Percentiles rank a stretch among this genome's conserved stretches.
phyloP scores from a whole-genome alignment of 2,329 filamentous ascomycete genomes.

The Penicillium paneum region DNA sequence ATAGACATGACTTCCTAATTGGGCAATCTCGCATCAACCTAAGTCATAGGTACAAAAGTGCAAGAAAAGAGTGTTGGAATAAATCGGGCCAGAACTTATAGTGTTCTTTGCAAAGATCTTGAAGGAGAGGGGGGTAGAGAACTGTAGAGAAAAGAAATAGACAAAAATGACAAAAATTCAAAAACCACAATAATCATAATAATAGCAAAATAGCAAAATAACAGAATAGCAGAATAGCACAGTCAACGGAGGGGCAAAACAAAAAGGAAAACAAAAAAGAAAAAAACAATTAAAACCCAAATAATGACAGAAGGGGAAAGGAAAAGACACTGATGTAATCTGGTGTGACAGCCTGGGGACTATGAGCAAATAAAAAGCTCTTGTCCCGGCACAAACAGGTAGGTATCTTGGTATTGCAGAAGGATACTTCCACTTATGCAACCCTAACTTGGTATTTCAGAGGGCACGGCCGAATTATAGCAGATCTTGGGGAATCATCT shows the following conservation, averaged over 20 bases:
- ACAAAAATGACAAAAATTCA: neutral
- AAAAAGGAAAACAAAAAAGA: slow-evolving; percentile 1
- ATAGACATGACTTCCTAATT: slow-evolving; percentile 17
- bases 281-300: neutral
- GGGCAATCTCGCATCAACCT: slow-evolving; percentile 9
- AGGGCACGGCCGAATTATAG: neutral
- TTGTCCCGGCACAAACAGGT: slow-evolving; percentile 5
- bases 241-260: slow-evolving; percentile 2
- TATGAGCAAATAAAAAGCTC: slow-evolving; percentile 10
- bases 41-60: neutral
- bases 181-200: neutral
- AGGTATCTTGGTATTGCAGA: slow-evolving; percentile 20
- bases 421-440: slow-evolving; percentile 12
- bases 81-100: slow-evolving; percentile 4
- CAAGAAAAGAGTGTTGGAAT: neutral
- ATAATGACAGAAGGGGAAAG: slow-evolving; percentile 8
- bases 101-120: neutral
- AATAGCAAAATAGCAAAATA: slow-evolving; percentile 1
- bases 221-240: slow-evolving; percentile 4
- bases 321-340: slow-evolving; percentile 25
- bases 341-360: slow-evolving; percentile 13
- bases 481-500: neutral
- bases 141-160: neutral
- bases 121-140: neutral
- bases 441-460: slow-evolving; percentile 13